phyloP scores from a whole-genome alignment of 2,329 filamentous ascomycete genomes.

The Juglanconis oblonga region DNA sequence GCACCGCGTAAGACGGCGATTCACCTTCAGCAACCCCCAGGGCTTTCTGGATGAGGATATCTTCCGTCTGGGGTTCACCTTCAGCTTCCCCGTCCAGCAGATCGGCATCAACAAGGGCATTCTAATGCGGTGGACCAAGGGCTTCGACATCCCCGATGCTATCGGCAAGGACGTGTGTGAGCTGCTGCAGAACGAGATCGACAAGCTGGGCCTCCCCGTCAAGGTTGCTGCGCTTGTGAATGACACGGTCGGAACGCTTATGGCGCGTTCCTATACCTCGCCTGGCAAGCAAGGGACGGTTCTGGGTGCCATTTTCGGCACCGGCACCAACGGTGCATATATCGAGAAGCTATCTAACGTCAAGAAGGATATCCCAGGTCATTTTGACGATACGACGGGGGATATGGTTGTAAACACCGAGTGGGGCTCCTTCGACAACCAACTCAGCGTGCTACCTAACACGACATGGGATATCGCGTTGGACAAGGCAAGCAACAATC shows the following conservation, averaged over 20 bases:
- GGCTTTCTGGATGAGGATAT: conserved; percentile 70
- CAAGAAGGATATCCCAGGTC: conserved; percentile 69
- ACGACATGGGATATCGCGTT: conserved; percentile 79
- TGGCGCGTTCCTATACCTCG: conserved; percentile 95
- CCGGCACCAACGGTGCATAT: conserved; percentile 95
- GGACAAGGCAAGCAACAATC: conserved; percentile 80
- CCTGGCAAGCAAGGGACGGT: conserved; percentile 82
- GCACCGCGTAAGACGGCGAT: conserved; percentile 62
- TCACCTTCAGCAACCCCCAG: conserved; percentile 55
- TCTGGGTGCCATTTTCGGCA: conserved; percentile 96
- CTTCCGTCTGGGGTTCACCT: conserved; percentile 97
- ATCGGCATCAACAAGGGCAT: conserved; percentile 92
- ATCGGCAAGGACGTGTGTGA: conserved; percentile 93
- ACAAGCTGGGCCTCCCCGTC: conserved; percentile 81
- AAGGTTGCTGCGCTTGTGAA: conserved; percentile 96
- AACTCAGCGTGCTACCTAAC: conserved; percentile 80
- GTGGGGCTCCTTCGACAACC: conserved; percentile 98
- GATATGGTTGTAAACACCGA: conserved; percentile 98
- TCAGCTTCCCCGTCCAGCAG: conserved; percentile 95
- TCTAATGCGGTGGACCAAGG: conserved; percentile 97
- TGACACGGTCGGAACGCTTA: conserved; percentile 94
- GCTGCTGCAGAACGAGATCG: conserved; percentile 84
- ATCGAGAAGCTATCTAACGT: conserved; percentile 87
- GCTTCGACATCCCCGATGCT: conserved; percentile 94
- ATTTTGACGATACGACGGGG: conserved; percentile 77